phyloP scores from a whole-genome alignment of 1,284 basidiomycete genomes.

The Puccinia coronata region DNA sequence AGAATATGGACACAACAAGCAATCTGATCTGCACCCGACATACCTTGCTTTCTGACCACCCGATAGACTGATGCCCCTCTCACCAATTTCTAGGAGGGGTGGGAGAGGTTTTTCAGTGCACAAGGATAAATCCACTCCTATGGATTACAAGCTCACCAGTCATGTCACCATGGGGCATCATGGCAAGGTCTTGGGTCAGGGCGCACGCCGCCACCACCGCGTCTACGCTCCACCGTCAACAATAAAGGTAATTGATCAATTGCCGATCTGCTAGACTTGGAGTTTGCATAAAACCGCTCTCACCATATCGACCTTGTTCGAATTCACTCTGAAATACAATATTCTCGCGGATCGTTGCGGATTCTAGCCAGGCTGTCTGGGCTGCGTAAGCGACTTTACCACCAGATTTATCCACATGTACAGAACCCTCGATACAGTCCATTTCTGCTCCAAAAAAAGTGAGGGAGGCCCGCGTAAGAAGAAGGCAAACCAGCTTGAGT shows the following conservation, averaged over 20 bases:
- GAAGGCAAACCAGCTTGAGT: not conserved
- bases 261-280: not conserved
- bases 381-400: constrained; percentile 44
- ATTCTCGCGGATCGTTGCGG: constrained; percentile 46
- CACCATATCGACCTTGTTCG: constrained; percentile 44
- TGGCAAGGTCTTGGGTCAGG: constrained; percentile 39
- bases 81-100: constrained; percentile 46
- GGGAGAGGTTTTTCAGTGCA: not conserved
- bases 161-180: constrained; percentile 48
- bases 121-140: not conserved
- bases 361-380: constrained; percentile 48
- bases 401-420: constrained; percentile 39
- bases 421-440: constrained; percentile 40
- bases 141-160: constrained; percentile 19
- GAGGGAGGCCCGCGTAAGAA: not conserved
- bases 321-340: constrained; percentile 43
- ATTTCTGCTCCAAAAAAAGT: constrained; percentile 44
- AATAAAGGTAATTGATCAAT: not conserved
- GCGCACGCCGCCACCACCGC: constrained; percentile 42
- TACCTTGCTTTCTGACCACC: constrained; percentile 50
- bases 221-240: constrained; percentile 18
- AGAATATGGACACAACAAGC: not conserved
- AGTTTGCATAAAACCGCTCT: not conserved
- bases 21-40: not conserved
- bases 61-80: constrained; percentile 49